phyloP scores from a whole-genome alignment of 2,329 filamentous ascomycete species.

The Talaromyces sp. region DNA sequence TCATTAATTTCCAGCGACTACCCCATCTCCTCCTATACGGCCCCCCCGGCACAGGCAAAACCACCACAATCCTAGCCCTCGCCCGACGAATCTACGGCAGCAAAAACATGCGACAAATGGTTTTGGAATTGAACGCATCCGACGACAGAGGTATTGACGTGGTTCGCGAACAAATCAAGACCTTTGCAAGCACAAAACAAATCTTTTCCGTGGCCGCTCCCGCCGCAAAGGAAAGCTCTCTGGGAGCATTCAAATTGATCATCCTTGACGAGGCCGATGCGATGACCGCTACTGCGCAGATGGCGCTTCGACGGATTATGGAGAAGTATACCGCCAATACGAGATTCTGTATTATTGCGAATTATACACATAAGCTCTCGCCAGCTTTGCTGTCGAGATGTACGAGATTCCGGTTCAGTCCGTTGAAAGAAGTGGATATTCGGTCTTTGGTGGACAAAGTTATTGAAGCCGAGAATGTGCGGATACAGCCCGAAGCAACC shows the following conservation, averaged over 20 bases:
- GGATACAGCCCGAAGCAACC: slow-evolving; percentile 76
- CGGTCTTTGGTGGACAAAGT: slow-evolving; percentile 82
- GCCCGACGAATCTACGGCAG: slow-evolving; percentile 88
- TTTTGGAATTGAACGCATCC: slow-evolving; percentile 93
- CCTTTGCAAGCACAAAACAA: slow-evolving; percentile 96
- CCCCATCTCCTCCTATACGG: slow-evolving; percentile 96
- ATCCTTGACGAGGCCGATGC: slow-evolving; percentile 98
- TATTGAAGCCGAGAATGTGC: slow-evolving; percentile 79
- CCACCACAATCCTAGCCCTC: slow-evolving; percentile 90
- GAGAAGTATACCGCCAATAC: slow-evolving; percentile 99
- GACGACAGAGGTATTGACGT: slow-evolving; percentile 98
- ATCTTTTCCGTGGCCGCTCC: slow-evolving; percentile 73
- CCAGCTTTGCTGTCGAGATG: slow-evolving; percentile 89
- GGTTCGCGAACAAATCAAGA: slow-evolving; percentile 98
- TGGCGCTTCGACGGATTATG: slow-evolving; percentile 96
- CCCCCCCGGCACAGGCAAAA: slow-evolving; percentile 95
- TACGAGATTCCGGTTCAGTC: slow-evolving; percentile 92
- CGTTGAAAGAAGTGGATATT: slow-evolving; percentile 85
- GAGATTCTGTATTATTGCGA: slow-evolving; percentile 96
- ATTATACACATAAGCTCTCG: slow-evolving; percentile 97
- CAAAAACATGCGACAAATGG: slow-evolving; percentile 96
- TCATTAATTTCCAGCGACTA: slow-evolving; percentile 56
- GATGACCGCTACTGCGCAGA: slow-evolving; percentile 98
- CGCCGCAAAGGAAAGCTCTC: slow-evolving; percentile 40
- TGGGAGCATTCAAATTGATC: slow-evolving; percentile 89